phyloP scores from a whole-genome alignment of 139 green algal genomes.

The Coccomyxa sp. region DNA sequence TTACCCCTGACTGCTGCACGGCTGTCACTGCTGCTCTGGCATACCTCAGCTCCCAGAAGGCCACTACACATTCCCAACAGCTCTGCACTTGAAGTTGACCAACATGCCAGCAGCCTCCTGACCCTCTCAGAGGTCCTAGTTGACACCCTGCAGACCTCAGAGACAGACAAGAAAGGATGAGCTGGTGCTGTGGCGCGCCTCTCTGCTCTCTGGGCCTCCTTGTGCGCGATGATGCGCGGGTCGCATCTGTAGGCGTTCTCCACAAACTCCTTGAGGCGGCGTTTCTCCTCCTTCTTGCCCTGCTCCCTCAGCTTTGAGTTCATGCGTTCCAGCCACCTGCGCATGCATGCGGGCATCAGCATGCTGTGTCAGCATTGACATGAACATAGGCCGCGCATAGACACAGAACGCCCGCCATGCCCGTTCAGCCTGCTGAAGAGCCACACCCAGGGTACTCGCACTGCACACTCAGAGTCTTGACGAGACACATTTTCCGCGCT shows the following conservation, averaged over 20 bases:
- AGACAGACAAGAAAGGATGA: too few relatives aligned
- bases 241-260: constrained; percentile 79
- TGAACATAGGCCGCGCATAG: neutral
- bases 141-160: too few relatives aligned
- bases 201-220: constrained; percentile 69
- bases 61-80: too few relatives aligned
- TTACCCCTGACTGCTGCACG: neutral
- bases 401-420: neutral
- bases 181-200: constrained; percentile 37
- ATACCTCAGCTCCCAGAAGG: too few relatives aligned
- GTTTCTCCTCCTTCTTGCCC: constrained; percentile 91
- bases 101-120: too few relatives aligned
- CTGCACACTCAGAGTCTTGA: too few relatives aligned
- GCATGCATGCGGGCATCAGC: neutral
- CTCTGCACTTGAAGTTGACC: too few relatives aligned
- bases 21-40: neutral
- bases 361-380: neutral
- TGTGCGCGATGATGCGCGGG: constrained; percentile 65
- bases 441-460: too few relatives aligned
- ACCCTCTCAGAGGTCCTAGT: too few relatives aligned
- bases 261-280: constrained; percentile 85
- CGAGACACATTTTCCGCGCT: too few relatives aligned
- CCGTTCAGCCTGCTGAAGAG: neutral
- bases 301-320: constrained; percentile 92
- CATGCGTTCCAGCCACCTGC: constrained; percentile 87